Evolutionary conservation across 192 early-diverging fungal genomes (phyloP), one percentile per base, ranked within the genome.

Genomic region (Entomortierella beljakovae): DNA sequence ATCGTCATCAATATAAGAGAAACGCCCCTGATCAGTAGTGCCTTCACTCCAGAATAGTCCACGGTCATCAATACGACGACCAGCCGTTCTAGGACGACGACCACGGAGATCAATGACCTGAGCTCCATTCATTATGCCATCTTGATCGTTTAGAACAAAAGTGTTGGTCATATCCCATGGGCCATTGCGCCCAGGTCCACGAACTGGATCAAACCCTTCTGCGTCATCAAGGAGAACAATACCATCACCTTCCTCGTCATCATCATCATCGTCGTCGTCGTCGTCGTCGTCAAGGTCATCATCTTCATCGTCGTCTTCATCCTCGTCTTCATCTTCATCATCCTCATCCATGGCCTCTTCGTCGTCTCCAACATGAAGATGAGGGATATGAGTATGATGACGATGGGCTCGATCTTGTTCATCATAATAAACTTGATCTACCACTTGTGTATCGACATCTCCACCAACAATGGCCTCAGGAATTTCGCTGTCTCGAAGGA

Each of bases 321-420:
- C 71, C 20, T 80, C 87, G 2, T 83, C 68, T 32, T 88, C 91
- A 52, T 86, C 86, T 25, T 87, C 88, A 16, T 87, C 89, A 16
- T 87, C 89, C 0, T 84, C 84, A 9, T 87, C 86, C 7, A 83
- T 85, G 4, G 79, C 88, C 11, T 85, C 89, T 34, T 85, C 87
- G 34, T 85, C 87, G 38, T 89, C 86, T 38, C 76, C 85, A 8
- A 84, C 68, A 59, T 89, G 81, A 66, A 86, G 84, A 49, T 87
- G 79, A 52, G 80, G 83, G 46, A 82, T 66, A 13, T 73, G 75
- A 42, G 73, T 63, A 70, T 81, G 82, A 43, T 82, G 82, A 56
- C 71, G 85, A 43, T 82, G 81, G 11, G 80, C 75, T 38, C 84
- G 83, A 49, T 77, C 70, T 5, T 73, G 64, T 13, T 84, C 89